Conservation (phyloP, 164 flowering plant genomes). For the Saururus chinensis region DNA sequence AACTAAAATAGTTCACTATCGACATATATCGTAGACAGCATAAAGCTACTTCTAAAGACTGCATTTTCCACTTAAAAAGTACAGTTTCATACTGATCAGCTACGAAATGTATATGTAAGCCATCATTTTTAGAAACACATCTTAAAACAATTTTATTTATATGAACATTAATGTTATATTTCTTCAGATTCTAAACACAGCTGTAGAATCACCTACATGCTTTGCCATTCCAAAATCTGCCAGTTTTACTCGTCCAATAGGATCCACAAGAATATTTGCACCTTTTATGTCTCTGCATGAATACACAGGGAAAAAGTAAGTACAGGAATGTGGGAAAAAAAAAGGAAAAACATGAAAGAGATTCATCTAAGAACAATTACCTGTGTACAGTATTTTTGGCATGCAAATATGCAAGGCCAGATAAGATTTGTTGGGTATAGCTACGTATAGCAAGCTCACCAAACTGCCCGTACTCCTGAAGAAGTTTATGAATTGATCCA, state of each 20-base stretch:
- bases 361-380: conserved; percentile 19
- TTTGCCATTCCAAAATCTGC: conserved; percentile 91
- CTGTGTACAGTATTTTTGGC: conserved; percentile 76
- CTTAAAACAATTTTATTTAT: neutral
- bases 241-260: conserved; percentile 79
- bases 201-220: conserved; percentile 46
- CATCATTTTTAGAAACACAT: neutral
- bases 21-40: no score
- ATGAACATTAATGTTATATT: no score
- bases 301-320: neutral
- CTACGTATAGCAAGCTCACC: conserved; percentile 81
- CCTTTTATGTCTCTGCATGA: conserved; percentile 85
- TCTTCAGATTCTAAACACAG: neutral
- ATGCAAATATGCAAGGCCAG: conserved; percentile 82
- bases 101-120: no score
- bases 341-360: neutral
- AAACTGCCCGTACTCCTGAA: conserved; percentile 87
- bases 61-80: no score
- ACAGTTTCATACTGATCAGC: neutral
- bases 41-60: no score
- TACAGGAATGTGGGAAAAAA: neutral
- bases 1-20: neutral
- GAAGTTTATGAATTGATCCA: conserved; percentile 88
- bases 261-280: conserved; percentile 92
- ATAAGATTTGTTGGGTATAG: conserved; percentile 83